Conservation (phyloP, 371 early-diverging fungal species). For the Syncephalastrum contaminatum region DNA sequence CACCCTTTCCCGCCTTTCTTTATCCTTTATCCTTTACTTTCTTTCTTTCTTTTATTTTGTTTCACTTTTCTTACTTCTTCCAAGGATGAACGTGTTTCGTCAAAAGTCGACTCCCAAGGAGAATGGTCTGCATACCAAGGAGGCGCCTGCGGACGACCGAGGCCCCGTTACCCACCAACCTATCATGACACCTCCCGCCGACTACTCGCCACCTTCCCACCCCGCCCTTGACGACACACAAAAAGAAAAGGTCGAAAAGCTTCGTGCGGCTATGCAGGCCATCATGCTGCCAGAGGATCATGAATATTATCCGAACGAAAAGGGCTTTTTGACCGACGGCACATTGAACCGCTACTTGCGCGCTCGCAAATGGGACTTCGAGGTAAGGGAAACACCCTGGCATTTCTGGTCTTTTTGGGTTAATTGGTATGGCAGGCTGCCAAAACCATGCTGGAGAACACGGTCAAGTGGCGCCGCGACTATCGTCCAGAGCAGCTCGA, state of each 20-base stretch:
- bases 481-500: constrained; percentile 75
- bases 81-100: constrained; percentile 25
- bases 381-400: constrained; percentile 19
- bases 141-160: constrained; percentile 14
- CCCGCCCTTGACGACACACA: constrained; percentile 48
- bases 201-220: constrained; percentile 17
- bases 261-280: constrained; percentile 50
- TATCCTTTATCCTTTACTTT: constrained; percentile 3
- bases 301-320: constrained; percentile 47
- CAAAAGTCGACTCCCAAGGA: constrained; percentile 16
- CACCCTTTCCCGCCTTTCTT: constrained; percentile 3
- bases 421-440: constrained; percentile 37
- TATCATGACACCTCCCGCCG: constrained; percentile 29
- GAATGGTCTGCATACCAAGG: constrained; percentile 6
- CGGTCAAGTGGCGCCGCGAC: constrained; percentile 75
- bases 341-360: constrained; percentile 74
- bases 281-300: constrained; percentile 51
- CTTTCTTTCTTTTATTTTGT: not conserved
- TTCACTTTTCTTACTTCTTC: not conserved
- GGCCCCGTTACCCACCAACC: constrained; percentile 36
- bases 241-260: constrained; percentile 34
- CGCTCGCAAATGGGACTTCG: constrained; percentile 73
- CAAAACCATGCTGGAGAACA: constrained; percentile 60
- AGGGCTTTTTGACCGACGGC: constrained; percentile 53
- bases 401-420: not conserved